phyloP scores from a whole-genome alignment of 169 alveolate genomes.

The Plasmodium cynomolgi region DNA sequence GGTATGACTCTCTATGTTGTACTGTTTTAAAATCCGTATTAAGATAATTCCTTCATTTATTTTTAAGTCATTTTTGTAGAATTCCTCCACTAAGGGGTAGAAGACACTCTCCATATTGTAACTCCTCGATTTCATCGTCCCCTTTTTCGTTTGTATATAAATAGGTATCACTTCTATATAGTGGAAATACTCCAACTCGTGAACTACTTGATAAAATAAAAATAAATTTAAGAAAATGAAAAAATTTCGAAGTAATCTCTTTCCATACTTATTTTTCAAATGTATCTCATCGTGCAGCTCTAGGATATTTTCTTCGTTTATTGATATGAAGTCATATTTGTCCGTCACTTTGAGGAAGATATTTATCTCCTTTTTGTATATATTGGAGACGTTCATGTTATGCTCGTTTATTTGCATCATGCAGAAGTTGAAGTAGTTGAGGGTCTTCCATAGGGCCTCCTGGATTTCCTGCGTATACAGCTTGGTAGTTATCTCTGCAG shows the following conservation, averaged over 20 bases:
- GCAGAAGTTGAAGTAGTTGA: conserved; percentile 18
- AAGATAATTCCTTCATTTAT: conserved; percentile 43
- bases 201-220: conserved; percentile 2
- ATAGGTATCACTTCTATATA: conserved; percentile 50
- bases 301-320: conserved; percentile 29
- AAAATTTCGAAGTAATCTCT: conserved; percentile 13
- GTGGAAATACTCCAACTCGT: conserved; percentile 19
- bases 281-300: conserved; percentile 36
- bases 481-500: background rate
- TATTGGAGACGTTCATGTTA: background rate
- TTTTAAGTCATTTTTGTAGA: conserved; percentile 27
- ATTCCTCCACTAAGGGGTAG: conserved; percentile 17
- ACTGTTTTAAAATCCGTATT: conserved; percentile 37
- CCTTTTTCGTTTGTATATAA: conserved; percentile 49
- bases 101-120: conserved; percentile 28
- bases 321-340: background rate
- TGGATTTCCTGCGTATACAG: conserved; percentile 4
- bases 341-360: conserved; percentile 55
- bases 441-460: conserved; percentile 4
- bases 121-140: conserved; percentile 24
- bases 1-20: conserved; percentile 4
- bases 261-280: conserved; percentile 67
- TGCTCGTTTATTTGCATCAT: conserved; percentile 28
- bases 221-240: conserved; percentile 22
- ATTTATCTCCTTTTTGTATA: conserved; percentile 43